Evolutionary conservation across 306 rosid species (phyloP), one percentile per base, ranked within the genome.

Genomic region (Pterocarpus macrocarpus): DNA sequence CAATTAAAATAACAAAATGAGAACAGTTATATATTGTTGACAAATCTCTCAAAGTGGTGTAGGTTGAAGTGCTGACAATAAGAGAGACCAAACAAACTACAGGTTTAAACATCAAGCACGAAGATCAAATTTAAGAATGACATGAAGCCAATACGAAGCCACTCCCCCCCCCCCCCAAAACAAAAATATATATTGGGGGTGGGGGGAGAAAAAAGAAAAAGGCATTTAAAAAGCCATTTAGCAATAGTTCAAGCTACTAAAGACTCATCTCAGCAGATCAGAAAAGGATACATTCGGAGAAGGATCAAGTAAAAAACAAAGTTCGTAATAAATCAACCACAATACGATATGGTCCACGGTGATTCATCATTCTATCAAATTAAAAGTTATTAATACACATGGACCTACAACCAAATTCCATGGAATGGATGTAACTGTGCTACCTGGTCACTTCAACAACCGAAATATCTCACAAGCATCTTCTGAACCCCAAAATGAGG

Each of bases 1-100:
- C 41, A 78, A 83, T 61, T 53, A 38, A 74, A 79, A 85, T 22
- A 80, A 57, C n/a, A 76, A 80, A 83, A 78, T 22, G 45, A 77
- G 69, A 68, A 34, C 41, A 66, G 76, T 64, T 59, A 63, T 43
- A 83, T 13, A 39, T 68, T 44, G 16, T 45, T 36, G 72, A 50
- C 28, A 44, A 70, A 64, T 64, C 66, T 76, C 76, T 80, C n/a
- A 56, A 64, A 64, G 4, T 35, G 53, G 33, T 5, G 67, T 43
- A 78, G 59, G 45, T 68, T 67, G 50, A 83, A 66, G 61, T 17
- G 49, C 72, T 36, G 16, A 22, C n/a, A 52, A 13, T 17, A 14
- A 56, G 22, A 83, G 16, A 64, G 44, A 73, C 66, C 57, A 73
- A 10, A 56, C 47, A 57, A 33, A 53, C 17, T 28, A 45, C 50